Evolutionary conservation across 208 protist species (phyloP), one percentile per base, ranked within the genome.

Genomic region (Trypanosoma boissoni): DNA sequence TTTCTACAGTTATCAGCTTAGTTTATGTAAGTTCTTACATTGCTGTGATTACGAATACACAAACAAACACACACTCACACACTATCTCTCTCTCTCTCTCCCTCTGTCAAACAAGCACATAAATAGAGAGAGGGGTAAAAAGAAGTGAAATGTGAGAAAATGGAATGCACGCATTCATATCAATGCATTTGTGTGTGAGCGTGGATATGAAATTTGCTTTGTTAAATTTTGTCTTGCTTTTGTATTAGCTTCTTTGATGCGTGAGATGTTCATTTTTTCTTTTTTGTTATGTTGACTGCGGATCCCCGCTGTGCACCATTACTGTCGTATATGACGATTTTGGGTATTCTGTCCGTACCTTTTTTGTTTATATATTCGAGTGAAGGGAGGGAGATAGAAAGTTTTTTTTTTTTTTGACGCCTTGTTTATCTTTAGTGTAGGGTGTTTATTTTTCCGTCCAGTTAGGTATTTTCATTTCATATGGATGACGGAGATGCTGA

Each of bases 11-110:
- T 62, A 27, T 61, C 54, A 5, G 12, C 18, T 49, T 51, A 27
- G 8, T 37, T 18, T 68, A 53, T 39, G 45, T 62, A 55, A 53
- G 18, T 63, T 58, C n/a, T 26, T 49, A n/a, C 49, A 14, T 48
- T 56, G 80, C 43, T 71, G 50, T 67, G 71, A 50, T 51, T 58
- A 32, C 8, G 62, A 6, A 64, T 23, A 7, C 18, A 23, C n/a
- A 23, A n/a, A n/a, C n/a, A n/a, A n/a, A n/a, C n/a, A n/a, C n/a
- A n/a, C n/a, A n/a, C n/a, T n/a, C n/a, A n/a, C n/a, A n/a, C n/a
- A n/a, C n/a, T 58, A 21, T 51, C 16, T 56, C 18, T 44, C 21
- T 21, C 18, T 68, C 5, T 12, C 44, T 32, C 3, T 50, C 5
- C 23, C 58, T 58, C 18, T 55, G 23, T 2, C n/a, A 26, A 23